These are phyloP conservation scores for Microthlaspi erraticum DNA, from an alignment of 345 rosid species.

Conservation along the genomic window DNA sequence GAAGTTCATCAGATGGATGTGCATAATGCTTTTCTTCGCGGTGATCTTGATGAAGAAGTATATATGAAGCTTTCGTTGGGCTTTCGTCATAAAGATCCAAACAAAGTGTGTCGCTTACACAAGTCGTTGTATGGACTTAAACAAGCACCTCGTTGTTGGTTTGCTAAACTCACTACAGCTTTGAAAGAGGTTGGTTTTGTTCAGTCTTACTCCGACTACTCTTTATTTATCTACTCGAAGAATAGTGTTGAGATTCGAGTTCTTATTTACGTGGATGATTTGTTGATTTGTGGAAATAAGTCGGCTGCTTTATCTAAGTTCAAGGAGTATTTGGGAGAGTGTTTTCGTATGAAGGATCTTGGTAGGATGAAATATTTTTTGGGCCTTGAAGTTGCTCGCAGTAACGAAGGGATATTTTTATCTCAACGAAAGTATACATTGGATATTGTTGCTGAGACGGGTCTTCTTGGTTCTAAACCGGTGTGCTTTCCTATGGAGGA, in stretches of 20 bases:
- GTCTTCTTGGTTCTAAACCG: neutral
- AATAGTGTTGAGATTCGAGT: neutral
- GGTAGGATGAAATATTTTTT: neutral
- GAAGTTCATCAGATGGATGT: neutral
- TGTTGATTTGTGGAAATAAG: neutral
- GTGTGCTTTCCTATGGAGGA: too few species aligned
- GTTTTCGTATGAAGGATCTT: neutral
- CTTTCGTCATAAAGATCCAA: rapidly evolving
- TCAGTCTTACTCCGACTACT: neutral
- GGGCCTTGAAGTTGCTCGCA: neutral
- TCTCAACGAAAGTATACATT: neutral
- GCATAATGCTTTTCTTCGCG: neutral
- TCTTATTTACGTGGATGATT: neutral
- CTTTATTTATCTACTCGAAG: rapidly evolving
- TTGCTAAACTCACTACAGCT: neutral
- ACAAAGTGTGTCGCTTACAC: neutral
- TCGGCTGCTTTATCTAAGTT: neutral
- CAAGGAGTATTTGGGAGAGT: neutral
- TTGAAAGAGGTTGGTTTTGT: neutral
- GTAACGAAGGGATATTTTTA: neutral
- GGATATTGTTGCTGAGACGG: neutral
- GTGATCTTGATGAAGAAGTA: neutral
- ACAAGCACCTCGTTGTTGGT: neutral
- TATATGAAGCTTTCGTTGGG: neutral
- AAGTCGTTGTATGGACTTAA: neutral